Percentiles rank a stretch among this genome's conserved stretches.
Conservation (phyloP, 1,139 yeast genomes). For the Blastobotrys capitulatus region DNA sequence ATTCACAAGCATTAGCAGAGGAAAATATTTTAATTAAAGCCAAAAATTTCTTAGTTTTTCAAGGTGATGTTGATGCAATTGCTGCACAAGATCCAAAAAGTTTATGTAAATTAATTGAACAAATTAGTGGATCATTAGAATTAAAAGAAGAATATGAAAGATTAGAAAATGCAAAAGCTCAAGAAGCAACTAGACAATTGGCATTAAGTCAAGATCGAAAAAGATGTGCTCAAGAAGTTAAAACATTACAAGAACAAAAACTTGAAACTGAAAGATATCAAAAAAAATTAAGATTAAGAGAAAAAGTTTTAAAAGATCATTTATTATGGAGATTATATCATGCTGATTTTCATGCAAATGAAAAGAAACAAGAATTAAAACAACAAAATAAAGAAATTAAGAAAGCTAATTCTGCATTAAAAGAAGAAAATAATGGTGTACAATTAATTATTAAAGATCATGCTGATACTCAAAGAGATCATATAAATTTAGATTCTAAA, state of each 20-base stretch:
- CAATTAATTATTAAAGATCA: conserved; percentile 17
- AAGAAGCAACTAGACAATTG: conserved; percentile 54
- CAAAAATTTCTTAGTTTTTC: conserved; percentile 87
- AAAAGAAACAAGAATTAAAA: conserved; percentile 18
- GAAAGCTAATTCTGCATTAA: conserved; percentile 35
- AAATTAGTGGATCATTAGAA: conserved; percentile 76
- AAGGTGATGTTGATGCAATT: conserved; percentile 93
- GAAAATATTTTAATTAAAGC: conserved; percentile 88
- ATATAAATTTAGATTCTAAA: conserved; percentile 40
- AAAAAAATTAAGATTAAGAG: conserved; percentile 43
- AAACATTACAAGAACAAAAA: conserved; percentile 73
- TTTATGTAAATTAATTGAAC: conserved; percentile 69
- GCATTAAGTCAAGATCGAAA: conserved; percentile 64
- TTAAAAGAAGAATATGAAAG: conserved; percentile 61
- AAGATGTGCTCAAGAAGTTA: conserved; percentile 70
- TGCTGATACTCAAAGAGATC: conserved; percentile 22
- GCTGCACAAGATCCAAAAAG: conserved; percentile 85
- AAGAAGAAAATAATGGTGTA: conserved; percentile 14
- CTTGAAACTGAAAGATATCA: conserved; percentile 68
- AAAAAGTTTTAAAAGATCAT: conserved; percentile 43
- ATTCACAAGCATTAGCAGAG: conserved; percentile 58
- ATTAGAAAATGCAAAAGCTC: conserved; percentile 57
- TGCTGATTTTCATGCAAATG: conserved; percentile 44
- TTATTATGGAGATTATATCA: conserved; percentile 67
- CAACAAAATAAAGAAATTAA: conserved; percentile 16